Conservation (phyloP, 805 yeast genomes). For the Saturnispora hagleri region DNA sequence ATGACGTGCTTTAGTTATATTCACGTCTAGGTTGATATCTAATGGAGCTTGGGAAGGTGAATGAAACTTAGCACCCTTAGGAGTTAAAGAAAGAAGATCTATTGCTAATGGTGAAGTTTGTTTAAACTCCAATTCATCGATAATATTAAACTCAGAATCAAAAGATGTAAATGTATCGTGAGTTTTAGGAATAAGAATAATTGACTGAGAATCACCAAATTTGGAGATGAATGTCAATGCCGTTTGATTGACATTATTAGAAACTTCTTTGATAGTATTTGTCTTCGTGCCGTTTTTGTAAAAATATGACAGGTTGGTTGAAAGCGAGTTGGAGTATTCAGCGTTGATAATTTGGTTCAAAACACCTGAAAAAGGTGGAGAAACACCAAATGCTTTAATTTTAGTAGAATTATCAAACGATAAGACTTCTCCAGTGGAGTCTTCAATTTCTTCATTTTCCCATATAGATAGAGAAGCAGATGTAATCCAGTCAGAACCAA, state of each 20-base stretch:
- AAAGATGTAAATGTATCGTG: constrained; percentile 20
- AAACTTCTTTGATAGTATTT: constrained; percentile 24
- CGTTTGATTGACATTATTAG: constrained; percentile 26
- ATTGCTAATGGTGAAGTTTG: constrained; percentile 26
- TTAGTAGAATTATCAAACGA: constrained; percentile 23
- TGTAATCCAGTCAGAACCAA: constrained; percentile 51
- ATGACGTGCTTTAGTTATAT: constrained; percentile 7
- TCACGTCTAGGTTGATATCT: constrained; percentile 23
- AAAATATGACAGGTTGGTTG: constrained; percentile 30
- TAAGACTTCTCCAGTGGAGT: constrained; percentile 32
- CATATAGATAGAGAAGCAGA: constrained; percentile 48
- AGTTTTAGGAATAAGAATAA: constrained; percentile 18
- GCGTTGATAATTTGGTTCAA: constrained; percentile 33
- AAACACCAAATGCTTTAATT: constrained; percentile 26
- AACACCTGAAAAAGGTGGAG: constrained; percentile 31
- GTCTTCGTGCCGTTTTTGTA: constrained; percentile 31
- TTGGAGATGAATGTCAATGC: constrained; percentile 32
- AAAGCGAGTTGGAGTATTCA: constrained; percentile 26
- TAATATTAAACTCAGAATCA: constrained; percentile 16
- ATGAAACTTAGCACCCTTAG: constrained; percentile 12
- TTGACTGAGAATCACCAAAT: constrained; percentile 34
- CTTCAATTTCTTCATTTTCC: constrained; percentile 35
- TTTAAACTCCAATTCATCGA: constrained; percentile 16
- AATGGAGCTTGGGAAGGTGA: neutral
- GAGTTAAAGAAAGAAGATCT: constrained; percentile 22